Evolutionary conservation across 805 yeast species (phyloP).

Genomic region (Myxozyma nipponensis): DNA sequence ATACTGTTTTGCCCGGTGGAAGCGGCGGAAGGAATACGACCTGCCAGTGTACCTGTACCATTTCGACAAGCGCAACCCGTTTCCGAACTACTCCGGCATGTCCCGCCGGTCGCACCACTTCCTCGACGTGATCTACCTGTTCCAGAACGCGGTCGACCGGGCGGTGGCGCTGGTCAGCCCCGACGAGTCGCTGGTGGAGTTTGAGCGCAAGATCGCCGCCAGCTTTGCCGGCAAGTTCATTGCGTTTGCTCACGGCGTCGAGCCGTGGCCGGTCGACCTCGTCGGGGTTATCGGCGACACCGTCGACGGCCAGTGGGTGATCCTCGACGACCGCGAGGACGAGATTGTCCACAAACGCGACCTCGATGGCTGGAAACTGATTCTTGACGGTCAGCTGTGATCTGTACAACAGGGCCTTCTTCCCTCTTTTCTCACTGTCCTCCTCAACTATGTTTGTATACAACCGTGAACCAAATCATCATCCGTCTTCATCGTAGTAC

Average conservation of each 20-base stretch:
- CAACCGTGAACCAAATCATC: too few species aligned
- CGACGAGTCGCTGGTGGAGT: background rate
- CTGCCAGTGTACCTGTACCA: slow-evolving; percentile 19
- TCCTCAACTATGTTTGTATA: too few species aligned
- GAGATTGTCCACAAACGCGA: slow-evolving; percentile 9
- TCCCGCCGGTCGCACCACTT: slow-evolving; percentile 14
- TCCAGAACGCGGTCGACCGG: slow-evolving; percentile 10
- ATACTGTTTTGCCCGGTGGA: slow-evolving; percentile 17
- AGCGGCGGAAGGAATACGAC: background rate
- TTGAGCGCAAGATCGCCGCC: slow-evolving; percentile 6
- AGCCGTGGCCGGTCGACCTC: slow-evolving; percentile 9
- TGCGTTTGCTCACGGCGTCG: slow-evolving; percentile 9
- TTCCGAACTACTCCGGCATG: slow-evolving; percentile 5
- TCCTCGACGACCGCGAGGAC: slow-evolving; percentile 13
- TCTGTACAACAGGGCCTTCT: too few species aligned
- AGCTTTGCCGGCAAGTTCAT: slow-evolving; percentile 15
- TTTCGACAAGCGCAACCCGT: slow-evolving; percentile 20
- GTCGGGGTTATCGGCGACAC: slow-evolving; percentile 14
- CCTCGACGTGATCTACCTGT: slow-evolving; percentile 12
- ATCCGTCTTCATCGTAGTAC: too few species aligned
- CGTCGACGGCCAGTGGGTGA: slow-evolving; percentile 9
- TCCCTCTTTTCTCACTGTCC: too few species aligned
- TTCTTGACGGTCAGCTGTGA: background rate
- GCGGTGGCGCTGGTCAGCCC: slow-evolving; percentile 1
- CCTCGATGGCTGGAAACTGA: slow-evolving; percentile 11